Percentiles rank a stretch among this genome's conserved stretches.
These are phyloP conservation scores for Raphanus sativus DNA, from an alignment of 345 rosid species.

Conservation along the genomic window DNA sequence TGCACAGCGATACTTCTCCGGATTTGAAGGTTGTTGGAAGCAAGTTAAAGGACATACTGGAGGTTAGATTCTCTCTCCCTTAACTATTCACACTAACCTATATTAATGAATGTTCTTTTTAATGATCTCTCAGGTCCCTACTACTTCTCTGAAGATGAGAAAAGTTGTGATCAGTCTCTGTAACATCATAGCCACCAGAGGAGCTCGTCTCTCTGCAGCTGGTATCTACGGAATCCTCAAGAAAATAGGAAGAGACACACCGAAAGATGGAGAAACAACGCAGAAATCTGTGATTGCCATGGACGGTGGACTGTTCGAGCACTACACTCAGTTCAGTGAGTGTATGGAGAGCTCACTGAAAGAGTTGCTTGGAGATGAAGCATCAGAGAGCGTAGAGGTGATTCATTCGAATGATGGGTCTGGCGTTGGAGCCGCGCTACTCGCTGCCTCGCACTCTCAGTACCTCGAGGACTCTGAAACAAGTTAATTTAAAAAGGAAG, in stretches of 20 bases:
- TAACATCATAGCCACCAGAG: constrained; percentile 64
- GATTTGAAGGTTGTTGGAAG: constrained; percentile 69
- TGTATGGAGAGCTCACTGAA: constrained; percentile 59
- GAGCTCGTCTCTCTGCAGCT: constrained; percentile 77
- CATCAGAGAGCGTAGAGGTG: constrained; percentile 45
- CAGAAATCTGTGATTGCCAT: constrained; percentile 67
- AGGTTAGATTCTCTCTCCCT: constrained; percentile 42
- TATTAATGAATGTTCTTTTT: neutral
- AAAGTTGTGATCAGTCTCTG: constrained; percentile 62
- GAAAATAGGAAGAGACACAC: neutral
- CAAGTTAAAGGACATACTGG: constrained; percentile 58
- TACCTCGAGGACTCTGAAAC: constrained; percentile 41
- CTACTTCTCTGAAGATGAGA: constrained; percentile 50
- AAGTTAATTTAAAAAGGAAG: constrained; percentile 12
- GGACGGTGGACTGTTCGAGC: constrained; percentile 84
- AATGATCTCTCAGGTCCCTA: constrained; percentile 49
- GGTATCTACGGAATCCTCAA: constrained; percentile 64
- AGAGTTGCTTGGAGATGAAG: constrained; percentile 68
- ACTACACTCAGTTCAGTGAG: constrained; percentile 58
- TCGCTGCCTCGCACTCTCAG: constrained; percentile 74
- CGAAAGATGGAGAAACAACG: constrained; percentile 46
- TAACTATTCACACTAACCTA: neutral
- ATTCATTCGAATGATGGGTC: constrained; percentile 71
- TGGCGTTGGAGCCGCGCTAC: constrained; percentile 79
- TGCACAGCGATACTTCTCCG: constrained; percentile 70